Evolutionary conservation across 2,329 filamentous ascomycete species (phyloP), one percentile per base, ranked within the genome.

Genomic region (Neophaeococcomyces aloes): DNA sequence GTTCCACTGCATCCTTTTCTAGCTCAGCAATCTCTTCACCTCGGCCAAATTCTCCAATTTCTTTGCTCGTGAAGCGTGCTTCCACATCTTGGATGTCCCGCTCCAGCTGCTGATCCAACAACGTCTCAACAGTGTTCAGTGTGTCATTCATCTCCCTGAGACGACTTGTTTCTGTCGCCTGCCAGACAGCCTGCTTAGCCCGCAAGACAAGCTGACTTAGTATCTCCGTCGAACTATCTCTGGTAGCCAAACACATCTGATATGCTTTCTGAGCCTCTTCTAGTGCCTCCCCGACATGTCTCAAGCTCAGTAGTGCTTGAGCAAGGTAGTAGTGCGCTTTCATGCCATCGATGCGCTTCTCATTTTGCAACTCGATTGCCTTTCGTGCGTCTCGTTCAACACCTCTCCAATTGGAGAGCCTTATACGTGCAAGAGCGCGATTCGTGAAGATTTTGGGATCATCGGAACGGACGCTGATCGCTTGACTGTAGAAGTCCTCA

Each of bases 381-480:
- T 77, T 70, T 42, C 81, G 65, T 59, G 87, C 89, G 63, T 95
- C 88, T 47, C 77, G 69, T 50, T 91, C 80, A 38, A 82, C 86
- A 7, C 72, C 78, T 23, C 84, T 74, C 76, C 81, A 93, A 54
- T 78, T 70, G 48, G 73, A 66, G 17, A 94, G 74, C 64, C 83
- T 84, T 46, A 91, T 70, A 31, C 87, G 78, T 3, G 83, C 79
- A 65, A 94, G 83, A 40, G 87, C 85, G 42, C 88, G 84, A 65
- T 95, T 96, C 30, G 86, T 89, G 65, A 87, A 95, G 39, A 94
- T 74, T 23, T 82, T 71, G 1, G 83, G 77, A 59, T 94, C 91
- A 44, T 70, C 74, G 3, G 83, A 74, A 63, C 94, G 85, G 59
- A 79, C 78, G 55, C 83, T 78, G 54, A 52, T 48, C 19, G 66